Conservation (phyloP, 805 yeast species). For the Saccharomycopsis selenospora region DNA sequence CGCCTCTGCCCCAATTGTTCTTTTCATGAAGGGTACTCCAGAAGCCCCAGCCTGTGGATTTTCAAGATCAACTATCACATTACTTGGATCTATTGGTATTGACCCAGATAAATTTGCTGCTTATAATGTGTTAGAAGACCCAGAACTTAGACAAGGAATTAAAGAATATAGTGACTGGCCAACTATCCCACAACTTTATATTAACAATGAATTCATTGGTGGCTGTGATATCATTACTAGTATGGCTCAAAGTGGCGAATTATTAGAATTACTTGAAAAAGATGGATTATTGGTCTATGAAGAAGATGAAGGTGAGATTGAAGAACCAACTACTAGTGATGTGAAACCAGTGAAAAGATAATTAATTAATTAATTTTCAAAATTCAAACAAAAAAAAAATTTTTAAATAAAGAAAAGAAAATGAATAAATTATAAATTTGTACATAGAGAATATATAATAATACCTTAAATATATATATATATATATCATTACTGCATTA, state of each 20-base stretch:
- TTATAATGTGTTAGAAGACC: slow-evolving; percentile 90
- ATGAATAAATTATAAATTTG: no score
- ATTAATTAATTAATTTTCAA: background rate
- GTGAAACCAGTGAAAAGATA: slow-evolving; percentile 19
- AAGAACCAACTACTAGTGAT: slow-evolving; percentile 16
- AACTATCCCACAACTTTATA: slow-evolving; percentile 93
- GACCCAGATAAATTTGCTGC: slow-evolving; percentile 97
- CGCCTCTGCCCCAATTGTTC: slow-evolving; percentile 83
- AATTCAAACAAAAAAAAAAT: no score
- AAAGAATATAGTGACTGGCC: slow-evolving; percentile 98
- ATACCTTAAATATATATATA: no score
- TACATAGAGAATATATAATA: no score
- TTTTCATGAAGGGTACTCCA: slow-evolving; percentile 98
- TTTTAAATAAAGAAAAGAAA: no score
- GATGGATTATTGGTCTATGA: slow-evolving; percentile 76
- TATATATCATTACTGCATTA: no score
- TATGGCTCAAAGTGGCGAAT: slow-evolving; percentile 89
- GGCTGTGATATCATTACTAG: slow-evolving; percentile 93
- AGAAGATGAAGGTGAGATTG: slow-evolving; percentile 42
- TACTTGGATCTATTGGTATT: slow-evolving; percentile 93
- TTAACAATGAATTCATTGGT: slow-evolving; percentile 86
- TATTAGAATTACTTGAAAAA: slow-evolving; percentile 73
- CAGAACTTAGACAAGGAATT: slow-evolving; percentile 88
- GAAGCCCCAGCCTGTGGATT: slow-evolving; percentile 98
- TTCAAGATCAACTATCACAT: slow-evolving; percentile 88